Evolutionary conservation across 257 asterid genomes (phyloP).

Genomic region (Leptodermis oblonga): DNA sequence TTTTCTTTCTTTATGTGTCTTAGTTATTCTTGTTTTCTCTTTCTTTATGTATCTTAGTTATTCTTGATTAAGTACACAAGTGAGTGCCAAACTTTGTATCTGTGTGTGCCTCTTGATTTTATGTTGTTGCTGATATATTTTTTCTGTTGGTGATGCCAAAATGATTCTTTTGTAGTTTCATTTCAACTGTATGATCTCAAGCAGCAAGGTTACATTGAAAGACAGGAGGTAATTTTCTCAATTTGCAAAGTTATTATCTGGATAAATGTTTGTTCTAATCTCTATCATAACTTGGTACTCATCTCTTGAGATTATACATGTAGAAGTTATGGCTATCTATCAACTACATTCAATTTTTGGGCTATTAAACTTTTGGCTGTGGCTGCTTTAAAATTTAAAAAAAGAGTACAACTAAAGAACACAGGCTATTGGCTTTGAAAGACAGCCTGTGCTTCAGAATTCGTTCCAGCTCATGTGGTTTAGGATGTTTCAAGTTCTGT

Average conservation of each 20-base stretch:
- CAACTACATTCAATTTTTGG: not conserved
- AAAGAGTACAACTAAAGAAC: not conserved
- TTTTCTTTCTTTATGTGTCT: slow-evolving; percentile 3
- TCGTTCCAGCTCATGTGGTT: not conserved
- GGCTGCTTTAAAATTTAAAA: not conserved
- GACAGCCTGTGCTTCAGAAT: not conserved
- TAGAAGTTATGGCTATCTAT: not conserved
- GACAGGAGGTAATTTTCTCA: slow-evolving; percentile 62
- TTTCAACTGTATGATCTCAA: slow-evolving; percentile 82
- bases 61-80: not conserved
- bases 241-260: slow-evolving; percentile 8
- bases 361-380: not conserved
- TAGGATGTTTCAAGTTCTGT: not conserved
- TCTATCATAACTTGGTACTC: not conserved
- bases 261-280: not conserved
- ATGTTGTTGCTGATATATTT: slow-evolving; percentile 5
- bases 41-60: not conserved
- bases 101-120: not conserved
- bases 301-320: not conserved
- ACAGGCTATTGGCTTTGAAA: not conserved
- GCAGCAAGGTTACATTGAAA: slow-evolving; percentile 87
- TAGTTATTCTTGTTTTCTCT: not conserved
- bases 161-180: slow-evolving; percentile 50
- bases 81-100: not conserved
- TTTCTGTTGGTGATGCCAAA: slow-evolving; percentile 25